Evolutionary conservation across 257 asterid species (phyloP).

Genomic region (Osmanthus fragrans): DNA sequence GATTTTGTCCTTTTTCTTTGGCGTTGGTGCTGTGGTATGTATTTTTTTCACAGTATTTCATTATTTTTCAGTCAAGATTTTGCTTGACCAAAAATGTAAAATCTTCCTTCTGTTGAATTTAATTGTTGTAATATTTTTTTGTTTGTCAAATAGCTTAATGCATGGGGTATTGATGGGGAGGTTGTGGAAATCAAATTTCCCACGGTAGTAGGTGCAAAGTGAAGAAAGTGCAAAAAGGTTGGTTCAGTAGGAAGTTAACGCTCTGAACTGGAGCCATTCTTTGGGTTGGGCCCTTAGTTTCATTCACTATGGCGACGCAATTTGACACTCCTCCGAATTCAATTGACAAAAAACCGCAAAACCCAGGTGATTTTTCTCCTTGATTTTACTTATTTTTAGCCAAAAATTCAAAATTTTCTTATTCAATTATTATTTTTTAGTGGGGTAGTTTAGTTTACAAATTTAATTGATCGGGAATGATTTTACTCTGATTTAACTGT

Average conservation of each 20-base stretch:
- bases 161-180: constrained; percentile 84
- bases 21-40: constrained; percentile 62
- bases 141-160: constrained; percentile 53
- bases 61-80: constrained; percentile 9
- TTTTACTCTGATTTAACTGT: constrained; percentile 14
- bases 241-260: too few species aligned
- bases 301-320: constrained; percentile 47
- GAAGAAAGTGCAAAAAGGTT: too few species aligned
- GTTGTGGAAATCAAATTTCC: too few species aligned
- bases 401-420: constrained; percentile 9
- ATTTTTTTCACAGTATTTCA: neutral
- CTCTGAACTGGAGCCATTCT: too few species aligned
- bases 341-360: constrained; percentile 40
- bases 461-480: neutral
- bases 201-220: too few species aligned
- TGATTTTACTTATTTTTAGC: neutral
- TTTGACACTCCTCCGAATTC: constrained; percentile 57
- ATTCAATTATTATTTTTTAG: neutral
- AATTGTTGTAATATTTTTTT: neutral
- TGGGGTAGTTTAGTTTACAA: neutral
- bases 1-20: too few species aligned
- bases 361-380: constrained; percentile 48
- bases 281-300: too few species aligned
- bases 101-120: neutral
- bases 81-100: neutral